Percentiles rank a stretch among this genome's conserved stretches.
Conservation (phyloP, 768 basidiomycete genomes). For the Coprinellus aureogranulatus region DNA sequence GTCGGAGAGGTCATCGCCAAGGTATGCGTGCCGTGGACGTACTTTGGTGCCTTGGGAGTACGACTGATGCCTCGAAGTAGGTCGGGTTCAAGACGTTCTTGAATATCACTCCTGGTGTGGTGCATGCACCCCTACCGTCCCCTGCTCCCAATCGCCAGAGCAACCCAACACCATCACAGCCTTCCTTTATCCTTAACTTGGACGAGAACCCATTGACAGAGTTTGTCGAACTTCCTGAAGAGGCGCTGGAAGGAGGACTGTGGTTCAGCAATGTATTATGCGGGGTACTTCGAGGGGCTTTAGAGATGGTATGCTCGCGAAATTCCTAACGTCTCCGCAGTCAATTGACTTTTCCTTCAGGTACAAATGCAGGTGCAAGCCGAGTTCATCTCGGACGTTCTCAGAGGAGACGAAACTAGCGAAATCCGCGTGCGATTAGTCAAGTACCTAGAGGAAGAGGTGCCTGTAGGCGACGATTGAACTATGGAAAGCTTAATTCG, state of each 20-base stretch:
- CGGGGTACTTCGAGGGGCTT: constrained; percentile 86
- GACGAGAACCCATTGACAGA: constrained; percentile 97
- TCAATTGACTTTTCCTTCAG: constrained; percentile 43
- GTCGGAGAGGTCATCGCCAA: constrained; percentile 95
- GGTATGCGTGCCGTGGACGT: constrained; percentile 42
- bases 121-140: constrained; percentile 59
- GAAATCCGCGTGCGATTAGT: constrained; percentile 89
- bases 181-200: constrained; percentile 75
- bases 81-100: constrained; percentile 98
- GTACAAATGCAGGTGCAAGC: constrained; percentile 95
- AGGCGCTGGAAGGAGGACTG: constrained; percentile 86
- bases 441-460: constrained; percentile 94
- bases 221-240: constrained; percentile 95
- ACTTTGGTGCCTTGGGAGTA: neutral
- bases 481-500: constrained; percentile 3
- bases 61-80: constrained; percentile 37
- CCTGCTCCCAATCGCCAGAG: constrained; percentile 41
- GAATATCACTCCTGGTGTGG: constrained; percentile 82
- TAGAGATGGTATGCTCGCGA: constrained; percentile 89
- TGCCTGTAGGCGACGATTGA: constrained; percentile 89
- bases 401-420: constrained; percentile 91
- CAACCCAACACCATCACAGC: constrained; percentile 40
- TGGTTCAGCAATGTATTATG: constrained; percentile 98
- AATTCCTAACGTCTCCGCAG: too few relatives aligned
- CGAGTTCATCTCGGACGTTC: constrained; percentile 83